These are phyloP conservation scores for Glycyrrhiza uralensis DNA, from an alignment of 306 rosid species.

Conservation along the genomic window DNA sequence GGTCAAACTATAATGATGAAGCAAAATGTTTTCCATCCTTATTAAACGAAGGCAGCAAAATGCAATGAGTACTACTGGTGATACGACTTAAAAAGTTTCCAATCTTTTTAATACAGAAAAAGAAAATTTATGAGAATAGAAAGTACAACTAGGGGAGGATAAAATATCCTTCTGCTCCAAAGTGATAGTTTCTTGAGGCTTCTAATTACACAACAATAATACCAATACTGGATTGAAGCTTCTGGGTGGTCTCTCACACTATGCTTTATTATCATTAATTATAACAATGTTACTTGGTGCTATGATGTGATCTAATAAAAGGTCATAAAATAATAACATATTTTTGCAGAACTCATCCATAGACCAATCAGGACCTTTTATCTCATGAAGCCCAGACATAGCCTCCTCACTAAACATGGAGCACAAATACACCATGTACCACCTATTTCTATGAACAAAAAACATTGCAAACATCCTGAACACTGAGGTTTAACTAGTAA, in stretches of 20 bases:
- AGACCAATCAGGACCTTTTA: neutral
- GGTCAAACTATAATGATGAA: neutral
- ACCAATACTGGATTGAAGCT: neutral
- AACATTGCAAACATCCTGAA: neutral
- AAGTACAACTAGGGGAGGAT: no score
- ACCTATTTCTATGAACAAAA: neutral
- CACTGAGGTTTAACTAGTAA: neutral
- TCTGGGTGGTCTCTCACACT: neutral
- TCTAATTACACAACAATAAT: neutral
- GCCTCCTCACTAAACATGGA: neutral
- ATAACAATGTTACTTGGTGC: no score
- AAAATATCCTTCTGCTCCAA: no score
- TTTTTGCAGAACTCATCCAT: neutral
- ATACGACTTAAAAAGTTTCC: neutral
- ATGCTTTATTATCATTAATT: neutral
- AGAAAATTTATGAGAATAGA: no score
- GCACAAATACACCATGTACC: neutral
- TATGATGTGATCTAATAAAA: no score
- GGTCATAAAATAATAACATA: no score
- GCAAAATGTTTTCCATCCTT: neutral
- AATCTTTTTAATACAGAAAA: neutral
- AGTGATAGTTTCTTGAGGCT: neutral
- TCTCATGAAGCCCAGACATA: neutral
- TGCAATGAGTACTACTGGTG: neutral
- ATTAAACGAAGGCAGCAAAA: neutral